These are phyloP conservation scores for Lentinula lateritia DNA, from an alignment of 768 basidiomycete genomes.

Conservation along the genomic window DNA sequence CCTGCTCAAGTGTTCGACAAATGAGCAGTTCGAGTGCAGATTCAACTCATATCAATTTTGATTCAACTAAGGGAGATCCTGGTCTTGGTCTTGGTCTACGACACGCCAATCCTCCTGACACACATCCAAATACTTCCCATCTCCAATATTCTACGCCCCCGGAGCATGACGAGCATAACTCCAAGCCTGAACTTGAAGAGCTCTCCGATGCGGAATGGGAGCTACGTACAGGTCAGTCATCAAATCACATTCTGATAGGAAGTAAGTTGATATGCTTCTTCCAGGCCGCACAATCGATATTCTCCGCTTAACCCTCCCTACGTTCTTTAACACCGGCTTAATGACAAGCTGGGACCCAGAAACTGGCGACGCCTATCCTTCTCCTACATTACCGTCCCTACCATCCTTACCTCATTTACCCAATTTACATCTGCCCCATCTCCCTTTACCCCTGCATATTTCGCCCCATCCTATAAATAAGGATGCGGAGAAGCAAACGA, in stretches of 20 bases:
- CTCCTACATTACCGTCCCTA: not conserved
- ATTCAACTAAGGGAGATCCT: not conserved
- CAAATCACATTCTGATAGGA: not conserved
- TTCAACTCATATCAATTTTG: not conserved
- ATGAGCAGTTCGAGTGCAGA: not conserved
- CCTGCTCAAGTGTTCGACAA: not conserved
- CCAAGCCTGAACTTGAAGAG: not conserved
- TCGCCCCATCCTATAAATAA: not conserved
- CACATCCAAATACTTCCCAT: not conserved
- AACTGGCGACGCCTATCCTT: conserved; percentile 2
- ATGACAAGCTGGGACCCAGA: conserved; percentile 1
- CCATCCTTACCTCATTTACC: not conserved
- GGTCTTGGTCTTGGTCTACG: not conserved
- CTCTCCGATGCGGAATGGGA: conserved; percentile 3
- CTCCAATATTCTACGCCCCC: not conserved
- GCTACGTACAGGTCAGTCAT: not conserved
- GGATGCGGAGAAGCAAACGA: not conserved
- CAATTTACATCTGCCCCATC: no score
- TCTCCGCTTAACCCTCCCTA: not conserved
- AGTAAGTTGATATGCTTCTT: not conserved
- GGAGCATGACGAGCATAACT: not conserved
- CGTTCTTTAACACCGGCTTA: conserved; percentile 1
- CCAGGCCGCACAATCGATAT: conserved; percentile 3
- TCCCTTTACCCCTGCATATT: not conserved
- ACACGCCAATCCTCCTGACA: conserved; percentile 1